Conservation (phyloP, 345 rosid genomes). For the Citrus inodora region DNA sequence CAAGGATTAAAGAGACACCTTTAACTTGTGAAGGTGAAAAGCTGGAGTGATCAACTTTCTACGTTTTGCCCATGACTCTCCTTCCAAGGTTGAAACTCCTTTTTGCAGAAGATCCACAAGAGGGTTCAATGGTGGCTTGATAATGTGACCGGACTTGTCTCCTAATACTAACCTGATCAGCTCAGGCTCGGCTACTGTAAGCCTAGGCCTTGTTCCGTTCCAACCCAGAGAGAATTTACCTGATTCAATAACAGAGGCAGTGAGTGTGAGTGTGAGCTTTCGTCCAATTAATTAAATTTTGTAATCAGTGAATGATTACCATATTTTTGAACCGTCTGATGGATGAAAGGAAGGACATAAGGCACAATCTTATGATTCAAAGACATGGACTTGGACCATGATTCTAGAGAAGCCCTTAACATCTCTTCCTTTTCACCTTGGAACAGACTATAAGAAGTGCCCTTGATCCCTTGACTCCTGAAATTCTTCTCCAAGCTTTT, state of each 20-base stretch:
- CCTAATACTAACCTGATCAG: slow-evolving; percentile 11
- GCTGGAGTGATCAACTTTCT: slow-evolving; percentile 22
- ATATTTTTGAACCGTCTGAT: slow-evolving; percentile 10
- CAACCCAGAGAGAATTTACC: slow-evolving; percentile 19
- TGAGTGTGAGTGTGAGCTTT: background rate
- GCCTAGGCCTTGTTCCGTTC: slow-evolving; percentile 17
- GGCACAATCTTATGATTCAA: slow-evolving; percentile 2
- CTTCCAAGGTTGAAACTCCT: slow-evolving; percentile 22
- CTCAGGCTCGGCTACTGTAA: slow-evolving; percentile 16
- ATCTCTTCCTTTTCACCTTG: background rate
- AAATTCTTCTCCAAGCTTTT: slow-evolving; percentile 9
- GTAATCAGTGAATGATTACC: background rate
- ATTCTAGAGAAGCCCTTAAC: background rate
- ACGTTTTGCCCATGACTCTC: slow-evolving; percentile 25
- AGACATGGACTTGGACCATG: slow-evolving; percentile 17
- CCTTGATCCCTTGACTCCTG: slow-evolving; percentile 17
- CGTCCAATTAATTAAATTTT: background rate
- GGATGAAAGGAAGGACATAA: slow-evolving; percentile 14
- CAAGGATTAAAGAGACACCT: slow-evolving; percentile 8
- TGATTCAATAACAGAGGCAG: background rate
- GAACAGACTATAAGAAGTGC: slow-evolving; percentile 9
- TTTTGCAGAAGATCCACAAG: slow-evolving; percentile 14
- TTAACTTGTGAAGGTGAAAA: slow-evolving; percentile 24
- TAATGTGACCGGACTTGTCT: slow-evolving; percentile 5
- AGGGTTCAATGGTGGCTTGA: slow-evolving; percentile 23